A percentile compares a stretch with the other conserved stretches of the same genome.
Conservation (phyloP, 805 yeast genomes). For the Nakazawaea wyomingensis region DNA sequence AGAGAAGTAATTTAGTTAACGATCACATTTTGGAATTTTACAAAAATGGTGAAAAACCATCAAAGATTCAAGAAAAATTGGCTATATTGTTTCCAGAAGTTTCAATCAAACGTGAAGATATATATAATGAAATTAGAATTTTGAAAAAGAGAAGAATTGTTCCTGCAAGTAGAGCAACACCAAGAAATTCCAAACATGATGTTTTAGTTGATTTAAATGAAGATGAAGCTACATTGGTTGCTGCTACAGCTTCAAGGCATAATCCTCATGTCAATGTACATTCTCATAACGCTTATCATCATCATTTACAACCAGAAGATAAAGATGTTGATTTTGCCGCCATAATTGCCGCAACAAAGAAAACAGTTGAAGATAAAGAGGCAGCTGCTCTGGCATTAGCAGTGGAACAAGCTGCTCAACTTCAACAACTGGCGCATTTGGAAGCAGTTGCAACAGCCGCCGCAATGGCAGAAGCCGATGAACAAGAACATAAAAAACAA, state of each 20-base stretch:
- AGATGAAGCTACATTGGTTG: constrained; percentile 11
- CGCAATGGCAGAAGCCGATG: constrained; percentile 9
- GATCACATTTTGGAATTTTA: constrained; percentile 46
- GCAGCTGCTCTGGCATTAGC: constrained; percentile 7
- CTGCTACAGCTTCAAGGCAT: constrained; percentile 11
- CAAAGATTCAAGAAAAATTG: constrained; percentile 46
- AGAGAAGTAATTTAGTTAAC: constrained; percentile 47
- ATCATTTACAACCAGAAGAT: constrained; percentile 11
- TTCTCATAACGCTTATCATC: constrained; percentile 8
- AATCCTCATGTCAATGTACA: constrained; percentile 8
- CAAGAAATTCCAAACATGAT: constrained; percentile 13
- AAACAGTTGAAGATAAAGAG: constrained; percentile 12
- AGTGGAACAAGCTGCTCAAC: constrained; percentile 7
- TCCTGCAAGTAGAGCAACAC: constrained; percentile 16
- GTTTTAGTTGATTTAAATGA: constrained; percentile 13
- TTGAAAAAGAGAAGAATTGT: constrained; percentile 42
- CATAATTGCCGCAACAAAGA: constrained; percentile 13
- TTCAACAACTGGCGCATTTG: constrained; percentile 12
- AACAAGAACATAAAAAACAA: constrained; percentile 9
- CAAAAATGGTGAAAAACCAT: constrained; percentile 51
- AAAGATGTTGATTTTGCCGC: constrained; percentile 14
- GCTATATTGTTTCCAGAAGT: constrained; percentile 48
- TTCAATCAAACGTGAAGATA: constrained; percentile 51
- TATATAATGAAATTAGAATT: constrained; percentile 52
- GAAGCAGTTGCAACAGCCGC: constrained; percentile 12